phyloP scores from a whole-genome alignment of 768 basidiomycete genomes.

The Phanerodontia chrysosporium region DNA sequence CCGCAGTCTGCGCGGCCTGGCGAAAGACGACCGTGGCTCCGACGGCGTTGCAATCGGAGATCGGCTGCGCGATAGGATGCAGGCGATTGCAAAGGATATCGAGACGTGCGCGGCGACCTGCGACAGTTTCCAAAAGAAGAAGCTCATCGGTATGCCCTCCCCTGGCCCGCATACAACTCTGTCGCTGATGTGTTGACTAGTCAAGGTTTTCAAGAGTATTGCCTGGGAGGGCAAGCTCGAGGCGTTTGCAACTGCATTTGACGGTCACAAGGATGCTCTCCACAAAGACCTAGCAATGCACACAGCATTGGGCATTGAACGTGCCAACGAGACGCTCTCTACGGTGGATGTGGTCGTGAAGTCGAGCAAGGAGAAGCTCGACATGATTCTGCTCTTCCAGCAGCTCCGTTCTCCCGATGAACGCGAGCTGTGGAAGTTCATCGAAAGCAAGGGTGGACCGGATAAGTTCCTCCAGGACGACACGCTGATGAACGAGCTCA shows the following conservation, averaged over 20 bases:
- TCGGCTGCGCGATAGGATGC: background rate
- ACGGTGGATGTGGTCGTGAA: background rate
- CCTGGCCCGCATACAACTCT: too few relatives aligned
- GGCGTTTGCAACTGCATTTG: slow-evolving; percentile 2
- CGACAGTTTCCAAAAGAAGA: slow-evolving; percentile 8
- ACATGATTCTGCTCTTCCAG: slow-evolving; percentile 19
- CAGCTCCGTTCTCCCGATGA: slow-evolving; percentile 14
- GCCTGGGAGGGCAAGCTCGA: slow-evolving; percentile 13
- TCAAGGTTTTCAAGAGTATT: slow-evolving; percentile 12
- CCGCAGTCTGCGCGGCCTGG: background rate
- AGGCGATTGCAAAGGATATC: slow-evolving; percentile 5
- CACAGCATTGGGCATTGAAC: slow-evolving; percentile 1
- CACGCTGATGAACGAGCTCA: slow-evolving; percentile 8
- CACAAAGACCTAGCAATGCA: slow-evolving; percentile 10
- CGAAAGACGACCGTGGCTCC: background rate
- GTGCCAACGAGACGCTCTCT: background rate
- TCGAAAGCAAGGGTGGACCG: slow-evolving; percentile 6
- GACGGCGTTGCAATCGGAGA: slow-evolving; percentile 5
- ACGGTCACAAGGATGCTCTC: slow-evolving; percentile 2
- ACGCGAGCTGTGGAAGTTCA: slow-evolving; percentile 13
- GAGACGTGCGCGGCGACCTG: slow-evolving; percentile 6
- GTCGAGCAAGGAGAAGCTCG: background rate
- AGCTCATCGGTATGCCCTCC: background rate
- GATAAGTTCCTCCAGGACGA: slow-evolving; percentile 9
- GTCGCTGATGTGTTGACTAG: slow-evolving; percentile 1